Evolutionary conservation across 2,329 filamentous ascomycete genomes (phyloP).

Genomic region (Amauroascus verrucosus): DNA sequence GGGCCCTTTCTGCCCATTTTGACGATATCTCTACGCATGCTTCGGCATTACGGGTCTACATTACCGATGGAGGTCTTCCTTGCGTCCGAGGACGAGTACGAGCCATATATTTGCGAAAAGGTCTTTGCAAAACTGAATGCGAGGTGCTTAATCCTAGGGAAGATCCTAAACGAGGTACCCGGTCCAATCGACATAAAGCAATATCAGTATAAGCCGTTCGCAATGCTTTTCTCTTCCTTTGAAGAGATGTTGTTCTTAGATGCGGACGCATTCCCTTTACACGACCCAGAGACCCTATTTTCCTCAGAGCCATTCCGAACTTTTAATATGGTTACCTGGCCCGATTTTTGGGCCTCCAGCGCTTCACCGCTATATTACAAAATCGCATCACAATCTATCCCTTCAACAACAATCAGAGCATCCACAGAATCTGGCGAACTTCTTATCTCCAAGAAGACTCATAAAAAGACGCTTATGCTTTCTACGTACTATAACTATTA

Average conservation of each 20-base stretch:
- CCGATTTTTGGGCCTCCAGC: slow-evolving; percentile 39
- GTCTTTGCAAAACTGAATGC: slow-evolving; percentile 37
- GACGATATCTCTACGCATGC: slow-evolving; percentile 38
- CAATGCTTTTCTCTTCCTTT: slow-evolving; percentile 43
- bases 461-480: slow-evolving; percentile 36
- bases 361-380: slow-evolving; percentile 31
- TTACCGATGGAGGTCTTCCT: slow-evolving; percentile 41
- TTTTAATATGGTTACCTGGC: slow-evolving; percentile 38
- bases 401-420: slow-evolving; percentile 18
- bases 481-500: slow-evolving; percentile 43
- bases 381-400: slow-evolving; percentile 26
- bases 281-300: slow-evolving; percentile 36
- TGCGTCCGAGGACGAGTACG: slow-evolving; percentile 34
- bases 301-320: slow-evolving; percentile 32
- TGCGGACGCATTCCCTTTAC: slow-evolving; percentile 39
- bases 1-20: slow-evolving; percentile 36
- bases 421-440: slow-evolving; percentile 40
- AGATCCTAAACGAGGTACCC: slow-evolving; percentile 29
- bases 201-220: slow-evolving; percentile 42
- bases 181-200: slow-evolving; percentile 28
- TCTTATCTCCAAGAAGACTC: slow-evolving; percentile 36
- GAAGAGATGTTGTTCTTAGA: slow-evolving; percentile 42
- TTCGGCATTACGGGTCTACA: slow-evolving; percentile 34
- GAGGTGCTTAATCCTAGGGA: slow-evolving; percentile 36
- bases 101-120: slow-evolving; percentile 34